Evolutionary conservation across 2,329 filamentous ascomycete genomes (phyloP), one percentile per base, ranked within the genome.

Genomic region (Myrmaecium sp.): DNA sequence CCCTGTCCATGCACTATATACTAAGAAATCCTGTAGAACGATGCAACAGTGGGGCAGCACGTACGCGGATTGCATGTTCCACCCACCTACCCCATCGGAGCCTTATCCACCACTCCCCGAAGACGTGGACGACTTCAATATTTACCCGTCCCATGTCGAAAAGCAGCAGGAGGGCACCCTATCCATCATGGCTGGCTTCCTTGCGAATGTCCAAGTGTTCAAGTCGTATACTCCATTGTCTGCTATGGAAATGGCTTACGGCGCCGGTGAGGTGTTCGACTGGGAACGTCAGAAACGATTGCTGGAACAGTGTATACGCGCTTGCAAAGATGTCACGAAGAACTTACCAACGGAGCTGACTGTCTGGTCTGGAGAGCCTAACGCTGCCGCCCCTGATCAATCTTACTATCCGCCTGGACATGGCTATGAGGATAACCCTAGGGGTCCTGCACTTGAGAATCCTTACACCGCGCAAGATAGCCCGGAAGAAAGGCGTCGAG

Each of bases 51-150:
- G 89, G 11, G 81, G 80, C 17, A 68, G 69, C 10, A 68, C 68
- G 0, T 73, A 77, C 33, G 68, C 69, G 18, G 79, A 83, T 39
- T 57, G 84, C 19, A 65, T 77, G 18, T 72, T 92, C 26, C 70
- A 77, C 6, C 81, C 81, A 3, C 72, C 76, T 2, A 91, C 80
- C 0, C 69, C 72, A 0, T 72, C 65, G 14, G 69, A 81, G 22
- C 75, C 72, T 4, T 82, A 89, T 37, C 83, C 83, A 3, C 75
- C 79, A 5, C 61, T 83, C 8, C 83, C 83, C 0, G 57, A 74
- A 12, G 82, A 91, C 41, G 70, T 91, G 1, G 83, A 93, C 38
- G 83, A 93, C 48, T 72, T 76, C 30, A 84, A 71, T 42, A 78
- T 93, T 31, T 73, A 73, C 31, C 60, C 73, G 1, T 67, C 72